Conservation (phyloP, 495 filamentous ascomycete genomes). For the Xylaria sp. region DNA sequence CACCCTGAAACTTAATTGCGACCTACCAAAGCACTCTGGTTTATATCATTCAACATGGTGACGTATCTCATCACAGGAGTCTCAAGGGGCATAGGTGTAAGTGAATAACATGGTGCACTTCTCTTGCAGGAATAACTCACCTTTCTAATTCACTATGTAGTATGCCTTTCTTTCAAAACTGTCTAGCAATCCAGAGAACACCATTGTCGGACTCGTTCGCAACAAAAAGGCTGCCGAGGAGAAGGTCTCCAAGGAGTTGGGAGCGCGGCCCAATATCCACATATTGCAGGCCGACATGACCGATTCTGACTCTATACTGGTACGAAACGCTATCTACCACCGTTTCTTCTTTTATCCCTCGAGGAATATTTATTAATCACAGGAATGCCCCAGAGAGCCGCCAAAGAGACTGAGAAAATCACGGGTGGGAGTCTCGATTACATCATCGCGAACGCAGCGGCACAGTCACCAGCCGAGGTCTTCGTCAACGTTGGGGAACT, state of each 20-base stretch:
- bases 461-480: slow-evolving; percentile 27
- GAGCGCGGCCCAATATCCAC: slow-evolving; percentile 49
- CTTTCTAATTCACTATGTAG: neutral
- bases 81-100: slow-evolving; percentile 11
- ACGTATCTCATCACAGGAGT: neutral
- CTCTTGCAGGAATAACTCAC: neutral
- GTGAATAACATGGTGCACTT: neutral
- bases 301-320: slow-evolving; percentile 33
- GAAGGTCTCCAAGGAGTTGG: slow-evolving; percentile 1
- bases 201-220: neutral
- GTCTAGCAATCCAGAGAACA: neutral
- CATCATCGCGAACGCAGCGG: slow-evolving; percentile 60
- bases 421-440: slow-evolving; percentile 56
- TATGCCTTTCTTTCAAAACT: neutral
- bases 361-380: neutral
- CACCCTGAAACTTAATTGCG: neutral
- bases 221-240: neutral
- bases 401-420: slow-evolving; percentile 41
- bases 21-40: neutral
- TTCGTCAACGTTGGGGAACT: slow-evolving; percentile 25
- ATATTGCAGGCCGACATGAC: slow-evolving; percentile 55
- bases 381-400: slow-evolving; percentile 28
- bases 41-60: neutral
- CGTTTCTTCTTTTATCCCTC: neutral
- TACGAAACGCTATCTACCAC: neutral